These are phyloP conservation scores for Anthracocystis panici-leucophaei DNA, from an alignment of 1,284 basidiomycete genomes.

Conservation along the genomic window DNA sequence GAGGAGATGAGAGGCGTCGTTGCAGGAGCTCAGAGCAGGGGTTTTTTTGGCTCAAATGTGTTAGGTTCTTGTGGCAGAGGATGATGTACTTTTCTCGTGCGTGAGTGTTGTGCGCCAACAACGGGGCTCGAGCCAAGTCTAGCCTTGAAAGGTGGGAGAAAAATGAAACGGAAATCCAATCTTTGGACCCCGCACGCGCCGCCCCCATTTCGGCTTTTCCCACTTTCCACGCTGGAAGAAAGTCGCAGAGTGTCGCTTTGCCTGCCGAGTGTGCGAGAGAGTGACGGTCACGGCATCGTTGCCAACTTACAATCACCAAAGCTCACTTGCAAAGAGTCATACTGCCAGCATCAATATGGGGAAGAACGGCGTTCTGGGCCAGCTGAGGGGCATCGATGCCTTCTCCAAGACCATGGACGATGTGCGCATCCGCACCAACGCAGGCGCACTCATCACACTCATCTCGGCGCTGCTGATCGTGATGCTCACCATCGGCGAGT, in stretches of 20 bases:
- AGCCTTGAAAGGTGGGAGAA: not conserved
- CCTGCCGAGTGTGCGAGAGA: not conserved
- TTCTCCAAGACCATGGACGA: slow-evolving; percentile 81
- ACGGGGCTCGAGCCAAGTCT: not conserved
- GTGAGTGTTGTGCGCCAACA: not conserved
- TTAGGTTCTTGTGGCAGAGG: not conserved
- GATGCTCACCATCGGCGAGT: slow-evolving; percentile 90
- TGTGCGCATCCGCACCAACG: slow-evolving; percentile 67
- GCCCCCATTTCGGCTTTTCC: slow-evolving; percentile 6
- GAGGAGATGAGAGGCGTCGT: not conserved
- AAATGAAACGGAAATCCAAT: slow-evolving; percentile 1
- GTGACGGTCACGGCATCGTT: not conserved
- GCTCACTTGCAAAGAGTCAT: not conserved
- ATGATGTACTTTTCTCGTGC: not conserved
- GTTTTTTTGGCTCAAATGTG: not conserved
- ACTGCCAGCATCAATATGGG: slow-evolving; percentile 39
- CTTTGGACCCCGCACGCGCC: slow-evolving; percentile 19
- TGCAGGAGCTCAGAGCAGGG: not conserved
- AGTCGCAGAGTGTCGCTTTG: slow-evolving; percentile 9
- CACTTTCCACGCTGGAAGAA: slow-evolving; percentile 42
- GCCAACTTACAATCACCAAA: not conserved
- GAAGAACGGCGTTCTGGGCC: slow-evolving; percentile 56
- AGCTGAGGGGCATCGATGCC: slow-evolving; percentile 79
- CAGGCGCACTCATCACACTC: slow-evolving; percentile 77
- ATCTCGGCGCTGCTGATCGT: slow-evolving; percentile 91